A percentile compares a stretch with the other conserved stretches of the same genome.
These are phyloP conservation scores for Aspergillus alliaceus DNA, from an alignment of 2,329 filamentous ascomycete species.

Conservation along the genomic window DNA sequence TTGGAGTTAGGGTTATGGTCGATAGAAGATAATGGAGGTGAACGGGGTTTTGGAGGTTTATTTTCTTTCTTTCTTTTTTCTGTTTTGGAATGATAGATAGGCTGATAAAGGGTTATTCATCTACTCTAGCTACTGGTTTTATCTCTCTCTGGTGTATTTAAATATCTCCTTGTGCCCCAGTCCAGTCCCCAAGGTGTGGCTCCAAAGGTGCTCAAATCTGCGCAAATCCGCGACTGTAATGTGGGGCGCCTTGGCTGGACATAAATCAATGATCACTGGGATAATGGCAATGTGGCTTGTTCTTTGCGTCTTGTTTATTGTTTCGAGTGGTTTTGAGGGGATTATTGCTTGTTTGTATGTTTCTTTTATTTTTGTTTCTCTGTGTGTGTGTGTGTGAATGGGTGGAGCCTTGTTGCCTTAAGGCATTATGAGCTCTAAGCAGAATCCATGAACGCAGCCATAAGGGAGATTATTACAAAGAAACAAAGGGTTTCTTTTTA, in stretches of 20 bases:
- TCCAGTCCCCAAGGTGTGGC: constrained; percentile 13
- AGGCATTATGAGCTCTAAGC: no score
- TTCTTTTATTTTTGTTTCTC: no score
- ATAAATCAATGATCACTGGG: no score
- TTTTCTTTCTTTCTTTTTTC: neutral
- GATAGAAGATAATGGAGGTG: neutral
- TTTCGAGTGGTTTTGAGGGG: neutral
- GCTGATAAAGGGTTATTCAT: no score
- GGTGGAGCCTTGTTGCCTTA: no score
- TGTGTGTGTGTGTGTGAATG: no score
- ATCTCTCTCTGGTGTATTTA: neutral
- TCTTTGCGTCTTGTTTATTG: neutral
- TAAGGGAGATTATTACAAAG: no score
- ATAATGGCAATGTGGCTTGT: neutral
- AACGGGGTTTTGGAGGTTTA: neutral
- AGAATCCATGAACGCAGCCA: no score
- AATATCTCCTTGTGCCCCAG: neutral
- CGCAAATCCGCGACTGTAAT: constrained; percentile 12
- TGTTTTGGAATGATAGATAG: neutral
- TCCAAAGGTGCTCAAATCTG: constrained; percentile 24
- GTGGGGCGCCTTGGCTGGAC: neutral
- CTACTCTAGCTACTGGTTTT: neutral
- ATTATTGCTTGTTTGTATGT: no score
- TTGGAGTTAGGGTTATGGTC: neutral
- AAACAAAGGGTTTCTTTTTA: no score